Base-by-base conservation (phyloP, 2,329 filamentous ascomycete genomes). In the Lizonia empirigonia region DNA sequence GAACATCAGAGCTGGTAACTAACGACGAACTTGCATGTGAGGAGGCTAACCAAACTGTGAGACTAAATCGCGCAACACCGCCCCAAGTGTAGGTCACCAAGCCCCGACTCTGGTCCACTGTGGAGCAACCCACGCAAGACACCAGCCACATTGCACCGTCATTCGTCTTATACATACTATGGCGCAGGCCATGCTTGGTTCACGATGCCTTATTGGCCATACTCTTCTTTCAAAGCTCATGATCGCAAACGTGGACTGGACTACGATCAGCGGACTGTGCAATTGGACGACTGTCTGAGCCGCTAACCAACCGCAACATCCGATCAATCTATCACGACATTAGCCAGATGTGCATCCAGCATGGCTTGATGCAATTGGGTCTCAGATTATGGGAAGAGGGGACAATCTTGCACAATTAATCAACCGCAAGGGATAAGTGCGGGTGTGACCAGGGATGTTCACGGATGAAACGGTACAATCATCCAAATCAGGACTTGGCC, bases 11-110 rank as follows among this genome's bases (percentile, higher is more conserved):
- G 26, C 9, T 12, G 8, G 9, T 12, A 27, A 27, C 10, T 12
- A 27, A 27, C 10, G 5, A 27, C 7, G 10, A 27, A 27, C 26
- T 12, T 27, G 26, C 8, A 27, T 8, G 24, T 27, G 9, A 27
- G 8, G 9, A 10, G n/a, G 22, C 15, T 29, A 16, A 15, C 36
- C 24, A 9, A 47, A 35, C 7, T 47, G 12, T 34, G 20, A 35
- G 22, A 29, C 22, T 13, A 38, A 52, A 52, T 52, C 49, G 49
- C 49, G 42, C 49, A 52, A 46, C 13, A 13, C 15, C 26, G 23
- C n/a, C 32, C 19, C 18, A 7, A 30, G 33, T 32, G 32, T 15
- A 35, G 37, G 33, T 38, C 42, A 44, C 23, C 30, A 10, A 27
- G 42, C 34, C 27, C 47, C 15, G 44, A 38, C 32, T 42, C 13